Conservation (phyloP, 2,329 filamentous ascomycete genomes). For the Chalara sp. region DNA sequence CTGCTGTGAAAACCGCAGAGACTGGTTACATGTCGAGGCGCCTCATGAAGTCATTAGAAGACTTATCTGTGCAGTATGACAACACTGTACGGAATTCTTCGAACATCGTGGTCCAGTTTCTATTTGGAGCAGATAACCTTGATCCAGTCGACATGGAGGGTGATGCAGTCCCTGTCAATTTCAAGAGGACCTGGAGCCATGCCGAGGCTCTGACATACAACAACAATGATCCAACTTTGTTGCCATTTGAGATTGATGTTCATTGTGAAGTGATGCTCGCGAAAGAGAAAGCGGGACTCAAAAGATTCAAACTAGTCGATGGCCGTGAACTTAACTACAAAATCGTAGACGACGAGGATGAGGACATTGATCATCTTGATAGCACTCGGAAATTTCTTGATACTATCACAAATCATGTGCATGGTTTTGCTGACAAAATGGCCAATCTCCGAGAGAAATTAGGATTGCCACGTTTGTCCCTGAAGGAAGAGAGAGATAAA, state of each 20-base stretch:
- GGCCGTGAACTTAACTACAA: constrained; percentile 59
- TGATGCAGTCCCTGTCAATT: constrained; percentile 84
- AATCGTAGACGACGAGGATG: constrained; percentile 53
- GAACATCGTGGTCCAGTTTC: constrained; percentile 87
- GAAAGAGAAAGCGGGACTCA: constrained; percentile 58
- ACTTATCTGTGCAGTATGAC: constrained; percentile 89
- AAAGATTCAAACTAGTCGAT: constrained; percentile 53
- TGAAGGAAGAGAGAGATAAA: background rate
- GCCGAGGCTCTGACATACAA: constrained; percentile 69
- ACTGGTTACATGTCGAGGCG: constrained; percentile 98
- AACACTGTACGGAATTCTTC: constrained; percentile 89
- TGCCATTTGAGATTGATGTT: constrained; percentile 65
- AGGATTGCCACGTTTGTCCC: constrained; percentile 35
- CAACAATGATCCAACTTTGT: constrained; percentile 66
- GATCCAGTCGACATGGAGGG: constrained; percentile 98
- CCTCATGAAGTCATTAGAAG: constrained; percentile 95
- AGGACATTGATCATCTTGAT: constrained; percentile 70
- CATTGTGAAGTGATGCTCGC: constrained; percentile 64
- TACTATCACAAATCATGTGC: constrained; percentile 68
- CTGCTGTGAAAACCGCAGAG: constrained; percentile 96
- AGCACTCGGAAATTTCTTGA: constrained; percentile 76
- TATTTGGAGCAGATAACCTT: constrained; percentile 91
- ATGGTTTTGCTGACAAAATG: constrained; percentile 55
- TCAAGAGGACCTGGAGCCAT: constrained; percentile 85
- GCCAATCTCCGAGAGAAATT: constrained; percentile 38